phyloP scores from a whole-genome alignment of 352 stramenopile species.

The Phytophthora pistaciae region DNA sequence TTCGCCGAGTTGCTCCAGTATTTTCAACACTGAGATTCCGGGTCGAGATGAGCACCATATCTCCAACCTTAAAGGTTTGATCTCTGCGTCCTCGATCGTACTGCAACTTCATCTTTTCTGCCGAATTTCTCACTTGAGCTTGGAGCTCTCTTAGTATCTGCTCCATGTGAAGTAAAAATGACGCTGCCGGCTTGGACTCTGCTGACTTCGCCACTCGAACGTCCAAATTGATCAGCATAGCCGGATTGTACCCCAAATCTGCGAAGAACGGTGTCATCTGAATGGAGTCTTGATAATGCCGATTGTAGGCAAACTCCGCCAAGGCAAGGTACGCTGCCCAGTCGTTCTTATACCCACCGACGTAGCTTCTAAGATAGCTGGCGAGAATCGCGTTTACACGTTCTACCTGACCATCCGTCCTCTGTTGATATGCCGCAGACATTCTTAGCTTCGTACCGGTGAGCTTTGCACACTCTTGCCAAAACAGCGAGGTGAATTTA shows the following conservation, averaged over 20 bases:
- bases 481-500: slow-evolving; percentile 5
- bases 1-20: background rate
- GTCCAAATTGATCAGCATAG: background rate
- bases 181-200: too few relatives aligned
- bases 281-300: background rate
- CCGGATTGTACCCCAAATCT: background rate
- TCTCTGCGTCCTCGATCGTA: background rate
- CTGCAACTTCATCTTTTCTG: background rate
- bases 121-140: background rate
- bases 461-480: background rate
- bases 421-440: background rate
- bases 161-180: background rate
- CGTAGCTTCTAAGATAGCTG: background rate
- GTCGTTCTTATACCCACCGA: background rate
- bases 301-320: background rate
- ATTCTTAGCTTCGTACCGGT: background rate
- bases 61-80: background rate
- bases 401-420: background rate
- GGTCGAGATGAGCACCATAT: slow-evolving; percentile 1
- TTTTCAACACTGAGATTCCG: background rate
- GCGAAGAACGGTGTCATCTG: background rate
- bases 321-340: background rate
- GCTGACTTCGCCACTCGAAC: too few relatives aligned
- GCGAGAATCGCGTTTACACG: background rate
- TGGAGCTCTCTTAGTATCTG: background rate